These are phyloP conservation scores for Psilocybe tampanensis DNA, from an alignment of 768 basidiomycete genomes.

Conservation along the genomic window DNA sequence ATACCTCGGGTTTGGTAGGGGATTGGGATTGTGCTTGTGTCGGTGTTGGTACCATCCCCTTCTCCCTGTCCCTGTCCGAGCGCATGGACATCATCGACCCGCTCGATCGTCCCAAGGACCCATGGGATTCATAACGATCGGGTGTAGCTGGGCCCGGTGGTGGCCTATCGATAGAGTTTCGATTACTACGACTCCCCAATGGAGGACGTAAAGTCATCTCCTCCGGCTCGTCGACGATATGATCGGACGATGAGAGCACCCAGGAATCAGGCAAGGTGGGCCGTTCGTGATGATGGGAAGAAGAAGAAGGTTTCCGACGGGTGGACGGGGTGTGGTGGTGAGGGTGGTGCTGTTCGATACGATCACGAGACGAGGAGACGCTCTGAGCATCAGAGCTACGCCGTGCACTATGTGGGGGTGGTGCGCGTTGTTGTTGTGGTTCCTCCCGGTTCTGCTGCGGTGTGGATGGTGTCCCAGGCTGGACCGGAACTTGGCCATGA, in stretches of 20 bases:
- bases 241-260: constrained; percentile 1
- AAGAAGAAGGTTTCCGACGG: constrained; percentile 14
- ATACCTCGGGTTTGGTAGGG: constrained; percentile 40
- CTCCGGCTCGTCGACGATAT: constrained; percentile 23
- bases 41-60: background rate
- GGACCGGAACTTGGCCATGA: constrained; percentile 10
- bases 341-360: constrained; percentile 5
- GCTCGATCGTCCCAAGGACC: constrained; percentile 21
- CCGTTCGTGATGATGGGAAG: constrained; percentile 7
- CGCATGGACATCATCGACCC: constrained; percentile 24
- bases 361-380: constrained; percentile 16
- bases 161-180: constrained; percentile 10
- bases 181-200: constrained; percentile 9
- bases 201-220: constrained; percentile 21
- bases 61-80: constrained; percentile 29
- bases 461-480: constrained; percentile 3
- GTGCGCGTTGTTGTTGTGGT: constrained; percentile 7
- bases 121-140: constrained; percentile 22
- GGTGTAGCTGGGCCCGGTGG: constrained; percentile 10
- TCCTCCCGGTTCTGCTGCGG: constrained; percentile 14
- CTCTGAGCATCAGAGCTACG: constrained; percentile 23
- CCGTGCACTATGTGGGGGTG: constrained; percentile 14
- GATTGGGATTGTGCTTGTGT: background rate
- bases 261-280: constrained; percentile 14
- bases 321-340: constrained; percentile 10